Conservation (phyloP, 495 filamentous ascomycete species). For the Podospora pseudocomata region DNA sequence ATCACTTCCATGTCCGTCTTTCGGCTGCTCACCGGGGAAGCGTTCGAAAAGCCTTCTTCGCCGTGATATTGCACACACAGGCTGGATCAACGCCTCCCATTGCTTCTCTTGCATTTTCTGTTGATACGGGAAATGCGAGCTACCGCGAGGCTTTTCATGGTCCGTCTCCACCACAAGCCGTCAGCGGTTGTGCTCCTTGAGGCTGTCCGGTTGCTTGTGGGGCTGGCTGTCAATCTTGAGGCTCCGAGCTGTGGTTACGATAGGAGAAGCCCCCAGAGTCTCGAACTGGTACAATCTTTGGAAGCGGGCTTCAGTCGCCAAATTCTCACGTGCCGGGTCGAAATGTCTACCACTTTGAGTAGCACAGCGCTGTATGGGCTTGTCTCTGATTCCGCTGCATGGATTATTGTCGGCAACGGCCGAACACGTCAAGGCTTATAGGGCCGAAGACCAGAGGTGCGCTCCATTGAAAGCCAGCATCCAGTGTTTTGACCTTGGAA, state of each 20-base stretch:
- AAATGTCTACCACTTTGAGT: slow-evolving; percentile 20
- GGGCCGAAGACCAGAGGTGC: slow-evolving; percentile 28
- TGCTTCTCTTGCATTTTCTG: neutral
- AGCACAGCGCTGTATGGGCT: slow-evolving; percentile 27
- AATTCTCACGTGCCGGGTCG: slow-evolving; percentile 29
- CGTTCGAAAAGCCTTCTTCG: neutral
- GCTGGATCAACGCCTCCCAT: slow-evolving; percentile 9
- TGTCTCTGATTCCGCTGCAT: slow-evolving; percentile 29
- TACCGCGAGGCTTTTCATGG: neutral
- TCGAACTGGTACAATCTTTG: slow-evolving; percentile 11
- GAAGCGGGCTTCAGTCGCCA: slow-evolving; percentile 10
- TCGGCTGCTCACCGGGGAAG: neutral
- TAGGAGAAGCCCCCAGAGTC: slow-evolving; percentile 1
- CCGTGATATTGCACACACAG: neutral
- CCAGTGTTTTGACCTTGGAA: slow-evolving; percentile 13
- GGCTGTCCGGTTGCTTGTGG: slow-evolving; percentile 15
- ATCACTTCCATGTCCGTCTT: slow-evolving; percentile 9
- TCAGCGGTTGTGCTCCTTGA: slow-evolving; percentile 20
- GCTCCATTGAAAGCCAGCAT: slow-evolving; percentile 20
- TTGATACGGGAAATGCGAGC: slow-evolving; percentile 6
- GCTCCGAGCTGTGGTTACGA: neutral
- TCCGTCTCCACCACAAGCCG: slow-evolving; percentile 8
- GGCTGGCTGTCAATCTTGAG: slow-evolving; percentile 1
- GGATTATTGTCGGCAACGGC: slow-evolving; percentile 33
- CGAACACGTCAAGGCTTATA: slow-evolving; percentile 32